A percentile compares a stretch with the other conserved stretches of the same genome.
These are phyloP conservation scores for Leccinum broughii DNA, from an alignment of 768 basidiomycete genomes.

Conservation along the genomic window DNA sequence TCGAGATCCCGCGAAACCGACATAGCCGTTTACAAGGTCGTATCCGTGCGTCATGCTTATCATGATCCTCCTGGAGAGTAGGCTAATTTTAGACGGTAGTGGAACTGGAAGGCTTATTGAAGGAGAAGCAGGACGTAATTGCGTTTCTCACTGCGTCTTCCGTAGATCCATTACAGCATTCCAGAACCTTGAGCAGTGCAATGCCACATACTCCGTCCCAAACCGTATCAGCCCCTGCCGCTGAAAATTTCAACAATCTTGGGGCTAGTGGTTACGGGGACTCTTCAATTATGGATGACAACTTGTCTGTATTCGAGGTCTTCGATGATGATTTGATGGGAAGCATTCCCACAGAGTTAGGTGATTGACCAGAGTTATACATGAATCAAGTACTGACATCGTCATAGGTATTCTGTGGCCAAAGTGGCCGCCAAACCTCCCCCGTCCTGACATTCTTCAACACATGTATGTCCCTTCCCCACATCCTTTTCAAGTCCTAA, in stretches of 20 bases:
- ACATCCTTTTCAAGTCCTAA: not conserved
- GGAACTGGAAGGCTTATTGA: slow-evolving; percentile 67
- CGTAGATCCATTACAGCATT: slow-evolving; percentile 1
- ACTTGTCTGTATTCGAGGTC: not conserved
- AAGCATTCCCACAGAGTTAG: slow-evolving; percentile 6
- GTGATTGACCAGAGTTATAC: not conserved
- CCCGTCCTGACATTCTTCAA: slow-evolving; percentile 58
- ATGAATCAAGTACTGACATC: slow-evolving; percentile 1
- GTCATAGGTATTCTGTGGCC: slow-evolving; percentile 26
- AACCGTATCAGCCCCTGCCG: not conserved
- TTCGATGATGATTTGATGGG: not conserved
- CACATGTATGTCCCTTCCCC: slow-evolving; percentile 54
- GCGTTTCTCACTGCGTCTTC: slow-evolving; percentile 6
- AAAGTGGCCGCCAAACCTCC: slow-evolving; percentile 62
- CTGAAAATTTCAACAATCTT: not conserved
- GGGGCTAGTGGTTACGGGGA: not conserved
- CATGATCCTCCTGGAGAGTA: not conserved
- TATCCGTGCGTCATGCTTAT: slow-evolving; percentile 50
- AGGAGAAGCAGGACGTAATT: slow-evolving; percentile 47
- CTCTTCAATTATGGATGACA: not conserved
- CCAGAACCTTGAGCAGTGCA: not conserved
- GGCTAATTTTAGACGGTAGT: slow-evolving; percentile 38
- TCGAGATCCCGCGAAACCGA: slow-evolving; percentile 57
- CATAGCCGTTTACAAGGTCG: slow-evolving; percentile 67
- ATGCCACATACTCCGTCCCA: not conserved